Evolutionary conservation across 148 eudicot species (phyloP).

Genomic region (Camellia lanceoleosa): DNA sequence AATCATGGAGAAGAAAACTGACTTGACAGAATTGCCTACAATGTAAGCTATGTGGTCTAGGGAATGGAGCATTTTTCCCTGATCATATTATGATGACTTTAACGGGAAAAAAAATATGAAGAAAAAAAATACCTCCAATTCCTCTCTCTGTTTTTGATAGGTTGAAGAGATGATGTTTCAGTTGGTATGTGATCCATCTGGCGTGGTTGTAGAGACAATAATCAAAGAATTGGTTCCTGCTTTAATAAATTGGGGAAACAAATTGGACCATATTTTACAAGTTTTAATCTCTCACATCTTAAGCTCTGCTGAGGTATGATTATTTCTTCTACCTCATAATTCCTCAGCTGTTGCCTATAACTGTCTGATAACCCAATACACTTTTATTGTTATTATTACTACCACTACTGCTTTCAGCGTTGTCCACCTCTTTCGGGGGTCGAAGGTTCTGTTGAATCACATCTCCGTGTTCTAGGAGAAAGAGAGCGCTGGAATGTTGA

Average conservation of each 20-base stretch:
- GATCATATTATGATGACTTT: conserved; percentile 54
- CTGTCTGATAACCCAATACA: conserved; percentile 14
- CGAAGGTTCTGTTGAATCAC: conserved; percentile 89
- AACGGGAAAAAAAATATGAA: conserved; percentile 10
- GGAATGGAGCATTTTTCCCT: conserved; percentile 68
- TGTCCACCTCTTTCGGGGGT: conserved; percentile 98
- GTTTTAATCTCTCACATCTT: conserved; percentile 64
- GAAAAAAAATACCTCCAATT: conserved; percentile 38
- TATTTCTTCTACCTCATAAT: conserved; percentile 8
- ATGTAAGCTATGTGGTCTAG: conserved; percentile 98
- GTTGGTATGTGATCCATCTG: conserved; percentile 92
- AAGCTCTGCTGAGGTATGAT: conserved; percentile 69
- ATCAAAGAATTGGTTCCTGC: conserved; percentile 83
- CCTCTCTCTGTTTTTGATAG: conserved; percentile 49
- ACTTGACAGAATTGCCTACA: conserved; percentile 94
- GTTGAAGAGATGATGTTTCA: conserved; percentile 99
- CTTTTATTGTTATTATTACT: not conserved
- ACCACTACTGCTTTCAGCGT: conserved; percentile 44
- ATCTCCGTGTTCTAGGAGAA: conserved; percentile 86
- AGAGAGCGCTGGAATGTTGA: conserved; percentile 97
- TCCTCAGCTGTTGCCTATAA: not conserved
- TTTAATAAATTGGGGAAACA: conserved; percentile 80
- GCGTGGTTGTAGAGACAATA: conserved; percentile 87
- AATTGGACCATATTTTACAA: conserved; percentile 66
- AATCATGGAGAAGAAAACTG: conserved; percentile 96